These are phyloP conservation scores for Rhynchosporium graminicola DNA, from an alignment of 2,329 filamentous ascomycete genomes.

Conservation along the genomic window DNA sequence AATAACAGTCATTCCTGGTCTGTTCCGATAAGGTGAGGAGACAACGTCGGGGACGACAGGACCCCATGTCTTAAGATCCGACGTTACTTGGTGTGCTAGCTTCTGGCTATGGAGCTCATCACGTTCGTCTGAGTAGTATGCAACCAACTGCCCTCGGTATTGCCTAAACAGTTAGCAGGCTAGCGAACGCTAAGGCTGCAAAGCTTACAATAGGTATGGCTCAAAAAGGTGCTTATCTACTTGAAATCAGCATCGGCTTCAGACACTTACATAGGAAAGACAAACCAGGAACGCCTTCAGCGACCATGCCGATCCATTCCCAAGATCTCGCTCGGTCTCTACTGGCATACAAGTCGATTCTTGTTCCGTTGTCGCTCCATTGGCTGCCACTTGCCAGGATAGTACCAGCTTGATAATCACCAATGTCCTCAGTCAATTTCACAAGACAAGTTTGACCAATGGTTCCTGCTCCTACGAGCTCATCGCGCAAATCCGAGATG, in stretches of 20 bases:
- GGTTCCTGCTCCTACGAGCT: background rate
- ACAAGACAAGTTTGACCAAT: constrained; percentile 61
- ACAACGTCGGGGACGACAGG: constrained; percentile 59
- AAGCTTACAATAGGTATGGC: constrained; percentile 55
- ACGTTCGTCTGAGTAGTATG: constrained; percentile 71
- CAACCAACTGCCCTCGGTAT: constrained; percentile 57
- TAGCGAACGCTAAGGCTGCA: background rate
- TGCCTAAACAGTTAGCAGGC: constrained; percentile 34
- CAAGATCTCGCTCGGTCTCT: constrained; percentile 59
- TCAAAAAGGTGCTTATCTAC: constrained; percentile 70
- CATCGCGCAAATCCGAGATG: background rate
- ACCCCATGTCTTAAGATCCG: constrained; percentile 61
- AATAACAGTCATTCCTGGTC: constrained; percentile 67
- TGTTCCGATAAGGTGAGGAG: constrained; percentile 57
- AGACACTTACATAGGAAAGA: background rate
- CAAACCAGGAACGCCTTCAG: constrained; percentile 41
- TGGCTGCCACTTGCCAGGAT: constrained; percentile 53
- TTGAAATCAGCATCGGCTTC: constrained; percentile 36
- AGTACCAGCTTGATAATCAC: constrained; percentile 58
- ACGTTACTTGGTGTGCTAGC: constrained; percentile 62
- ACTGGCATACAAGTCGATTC: constrained; percentile 68
- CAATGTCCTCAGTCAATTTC: constrained; percentile 57
- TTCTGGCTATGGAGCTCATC: constrained; percentile 67
- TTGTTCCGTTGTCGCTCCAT: constrained; percentile 57
- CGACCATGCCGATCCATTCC: constrained; percentile 54